Evolutionary conservation across 805 yeast genomes (phyloP).

Genomic region (Candida anglica): DNA sequence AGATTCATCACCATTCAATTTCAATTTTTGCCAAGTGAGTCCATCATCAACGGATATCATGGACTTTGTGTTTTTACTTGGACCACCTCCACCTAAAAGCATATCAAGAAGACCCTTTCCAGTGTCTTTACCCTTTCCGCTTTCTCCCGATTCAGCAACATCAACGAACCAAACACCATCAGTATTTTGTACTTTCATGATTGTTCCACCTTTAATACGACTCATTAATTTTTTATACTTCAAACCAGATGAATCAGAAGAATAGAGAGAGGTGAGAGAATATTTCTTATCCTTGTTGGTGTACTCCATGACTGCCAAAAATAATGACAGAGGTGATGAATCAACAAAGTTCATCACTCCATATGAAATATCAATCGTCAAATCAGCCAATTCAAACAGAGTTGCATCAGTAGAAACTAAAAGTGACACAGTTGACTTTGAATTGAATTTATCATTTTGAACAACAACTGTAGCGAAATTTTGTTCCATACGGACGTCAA

Average conservation of each 20-base stretch:
- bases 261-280: slow-evolving; percentile 33
- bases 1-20: slow-evolving; percentile 38
- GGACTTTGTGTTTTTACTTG: slow-evolving; percentile 18
- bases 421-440: slow-evolving; percentile 33
- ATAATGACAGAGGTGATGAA: slow-evolving; percentile 32
- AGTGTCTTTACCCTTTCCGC: slow-evolving; percentile 13
- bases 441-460: slow-evolving; percentile 40
- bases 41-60: slow-evolving; percentile 51
- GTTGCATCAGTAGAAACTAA: slow-evolving; percentile 46
- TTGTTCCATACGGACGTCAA: slow-evolving; percentile 33
- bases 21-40: slow-evolving; percentile 46
- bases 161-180: slow-evolving; percentile 58
- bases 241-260: slow-evolving; percentile 59
- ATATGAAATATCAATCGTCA: slow-evolving; percentile 30
- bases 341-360: slow-evolving; percentile 39
- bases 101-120: slow-evolving; percentile 25
- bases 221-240: slow-evolving; percentile 43
- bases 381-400: slow-evolving; percentile 34
- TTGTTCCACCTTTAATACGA: slow-evolving; percentile 37
- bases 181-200: slow-evolving; percentile 44
- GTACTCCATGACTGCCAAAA: slow-evolving; percentile 22
- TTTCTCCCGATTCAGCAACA: slow-evolving; percentile 12
- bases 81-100: slow-evolving; percentile 13
- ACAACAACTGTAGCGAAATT: slow-evolving; percentile 39
- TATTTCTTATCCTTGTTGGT: slow-evolving; percentile 8